Base-by-base conservation (phyloP, 306 rosid genomes). In the Vachellia collinsii region DNA sequence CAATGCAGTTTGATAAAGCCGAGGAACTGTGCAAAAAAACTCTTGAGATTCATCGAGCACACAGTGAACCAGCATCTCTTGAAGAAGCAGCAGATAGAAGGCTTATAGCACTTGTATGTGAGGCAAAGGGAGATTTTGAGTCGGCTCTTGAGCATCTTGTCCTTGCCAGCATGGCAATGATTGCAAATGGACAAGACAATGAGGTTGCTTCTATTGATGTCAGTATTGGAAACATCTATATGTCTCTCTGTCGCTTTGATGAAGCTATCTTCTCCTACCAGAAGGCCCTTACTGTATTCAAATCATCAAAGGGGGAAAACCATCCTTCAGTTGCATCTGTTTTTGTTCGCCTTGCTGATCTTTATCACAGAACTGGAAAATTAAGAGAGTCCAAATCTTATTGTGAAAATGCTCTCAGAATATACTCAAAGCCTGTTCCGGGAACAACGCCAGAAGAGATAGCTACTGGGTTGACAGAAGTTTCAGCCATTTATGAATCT, bases 121-220 rank as follows among this genome's bases (percentile, higher is more conserved):
- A 96, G 87, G 94, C 99, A 0, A 96, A 93, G 76, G 97, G 98
- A 68, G 97, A 96, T 42, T 96, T 89, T 17, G 99, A 96, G 66
- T 71, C 91, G 3, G 97, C 98, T 7, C 90, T 96, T 23, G 99
- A 96, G 87, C 97, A 96, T 72, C 99, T 96, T 68, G 99, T 96
- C 74, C 97, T 96, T 11, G 99, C 99, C 46, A 93, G 98, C 79
- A 96, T 96, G 99, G 96, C 98, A 5, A 96, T 96, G 99, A 84
- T 96, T 65, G 98, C 99, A 6, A 96, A 96, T 73, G 97, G 88
- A 38, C 98, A 89, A 67, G 99, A 96, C 82, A 92, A 79, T 53
- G 99, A 96, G 62, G 99, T 92, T 85, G 99, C 99, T 38, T 84
- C 94, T 0, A 92, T 96, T 89, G 99, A 96, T 87, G 93, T 96